Percentiles rank a stretch among this genome's conserved stretches.
Evolutionary conservation across 164 flowering plant species (phyloP).

Genomic region (Vitis riparia): DNA sequence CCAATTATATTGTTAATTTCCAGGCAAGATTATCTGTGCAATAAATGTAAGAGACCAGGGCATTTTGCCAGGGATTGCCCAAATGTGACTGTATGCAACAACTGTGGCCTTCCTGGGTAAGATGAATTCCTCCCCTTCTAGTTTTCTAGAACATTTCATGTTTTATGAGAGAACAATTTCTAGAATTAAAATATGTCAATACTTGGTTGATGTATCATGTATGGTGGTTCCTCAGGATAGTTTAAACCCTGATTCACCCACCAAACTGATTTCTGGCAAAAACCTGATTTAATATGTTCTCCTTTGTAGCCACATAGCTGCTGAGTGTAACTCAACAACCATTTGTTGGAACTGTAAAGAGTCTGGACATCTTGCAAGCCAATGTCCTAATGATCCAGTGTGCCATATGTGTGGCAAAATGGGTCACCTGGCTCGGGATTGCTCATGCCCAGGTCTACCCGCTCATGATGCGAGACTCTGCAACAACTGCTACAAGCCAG

Average conservation of each 20-base stretch:
- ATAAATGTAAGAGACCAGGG: slow-evolving; percentile 50
- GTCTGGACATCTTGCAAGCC: slow-evolving; percentile 40
- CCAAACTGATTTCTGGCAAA: too few species aligned
- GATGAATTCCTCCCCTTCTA: background rate
- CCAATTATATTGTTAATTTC: background rate
- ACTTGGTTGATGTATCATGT: too few species aligned
- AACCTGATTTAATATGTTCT: too few species aligned
- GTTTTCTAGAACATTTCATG: too few species aligned
- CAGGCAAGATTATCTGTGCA: slow-evolving; percentile 45
- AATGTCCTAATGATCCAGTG: slow-evolving; percentile 34
- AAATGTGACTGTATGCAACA: slow-evolving; percentile 44
- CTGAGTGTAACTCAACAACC: slow-evolving; percentile 33
- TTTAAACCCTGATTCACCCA: too few species aligned
- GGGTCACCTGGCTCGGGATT: slow-evolving; percentile 40
- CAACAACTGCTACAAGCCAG: slow-evolving; percentile 44
- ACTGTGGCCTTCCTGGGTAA: slow-evolving; percentile 58
- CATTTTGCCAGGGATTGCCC: slow-evolving; percentile 57
- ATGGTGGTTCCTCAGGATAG: too few species aligned
- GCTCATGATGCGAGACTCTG: slow-evolving; percentile 34
- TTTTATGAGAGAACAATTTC: too few species aligned
- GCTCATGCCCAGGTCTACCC: slow-evolving; percentile 20
- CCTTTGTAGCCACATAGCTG: slow-evolving; percentile 31
- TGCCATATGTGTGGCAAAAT: slow-evolving; percentile 41
- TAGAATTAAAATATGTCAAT: too few species aligned
- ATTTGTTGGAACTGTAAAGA: slow-evolving; percentile 45